Base-by-base conservation (phyloP, 768 basidiomycete species). In the Pleurotus djamor region DNA sequence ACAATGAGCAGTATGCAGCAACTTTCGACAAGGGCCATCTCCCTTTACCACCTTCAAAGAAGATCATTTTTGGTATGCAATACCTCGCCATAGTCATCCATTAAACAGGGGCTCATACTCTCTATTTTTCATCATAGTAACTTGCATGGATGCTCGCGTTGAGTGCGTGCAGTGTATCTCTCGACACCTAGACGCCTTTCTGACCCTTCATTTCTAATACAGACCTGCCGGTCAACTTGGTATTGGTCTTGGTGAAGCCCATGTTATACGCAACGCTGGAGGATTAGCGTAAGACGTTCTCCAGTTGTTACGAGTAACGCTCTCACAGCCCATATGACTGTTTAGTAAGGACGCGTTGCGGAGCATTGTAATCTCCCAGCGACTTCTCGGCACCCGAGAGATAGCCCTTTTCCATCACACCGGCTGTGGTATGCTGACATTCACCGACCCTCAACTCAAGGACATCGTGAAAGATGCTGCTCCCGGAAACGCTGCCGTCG, bases 361-460 rank as follows among this genome's bases (percentile, higher is more conserved):
- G 16, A 83, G 81, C 67, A 74, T 91, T 65, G 74, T 91, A 52
- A 83, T 91, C 66, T 89, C 88, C 34, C 88, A 91, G 66, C 84
- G 87, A 43, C 79, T 89, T 13, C 79, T 90, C 13, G 88, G 86
- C 10, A 91, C 89, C 8, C 76, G 78, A 13, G 86, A 89, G 71
- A 81, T 90, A 54, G 81, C 85, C 4, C 73, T 91, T 52, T 81
- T 88, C 69, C 87, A 86, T 68, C 89, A 91, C 69, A 87, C 85
- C 1, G 85, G 79, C 49, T 90, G 89, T 65, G 89, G 89, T 48
- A 89, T 91, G 87, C 72, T 86, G 49, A 83, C 81, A 0, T 89
- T 90, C 74, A 77, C 72, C 4, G 79, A 78, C 32, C 70, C 77
- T 0, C 68, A 81, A 55, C 72, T 89, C 28, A 82, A 80, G 54